Base-by-base conservation (phyloP, 2,329 filamentous ascomycete species). In the Exophiala viscosa region DNA sequence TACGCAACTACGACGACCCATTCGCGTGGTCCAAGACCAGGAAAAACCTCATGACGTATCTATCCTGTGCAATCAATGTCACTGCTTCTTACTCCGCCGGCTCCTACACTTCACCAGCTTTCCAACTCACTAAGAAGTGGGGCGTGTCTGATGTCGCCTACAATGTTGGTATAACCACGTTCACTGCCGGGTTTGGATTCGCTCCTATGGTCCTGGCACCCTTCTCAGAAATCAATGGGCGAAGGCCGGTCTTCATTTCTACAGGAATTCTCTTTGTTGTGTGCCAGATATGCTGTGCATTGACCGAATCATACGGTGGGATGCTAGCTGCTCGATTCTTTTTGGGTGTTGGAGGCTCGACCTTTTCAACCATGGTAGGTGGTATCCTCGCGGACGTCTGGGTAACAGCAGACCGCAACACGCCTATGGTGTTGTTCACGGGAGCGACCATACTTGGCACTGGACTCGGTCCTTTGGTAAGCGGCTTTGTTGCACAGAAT, bases 381-480 rank as follows among this genome's bases (percentile, higher is more conserved):
- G 91, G 91, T 3, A 87, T 96, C 3, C 86, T 96, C 35, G 86
- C 87, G 43, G 91, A 96, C 64, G 81, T 96, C 52, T 96, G 90
- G 73, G 81, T 85, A 38, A 83, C 88, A 9, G 74, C 87, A 52
- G 85, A 87, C 35, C 79, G 92, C 34, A 96, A 96, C 63, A 90
- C 86, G 0, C 88, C 91, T 0, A 96, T 96, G 92, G 86, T 89
- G 0, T 67, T 96, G 0, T 96, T 95, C 68, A 87, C 87, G 8
- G 88, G 86, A 0, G 76, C 78, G 3, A 90, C 90, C 0, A 73
- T 96, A 0, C 78, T 87, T 10, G 92, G 90, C 0, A 95, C 90
- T 0, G 90, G 90, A 0, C 72, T 87, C 0, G 91, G 90, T 0
- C 90, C 91, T 0, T 66, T 96, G 5, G 74, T 90, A 0, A 80